Base-by-base conservation (phyloP, 371 early-diverging fungal genomes). In the Cladochytrium tenue region DNA sequence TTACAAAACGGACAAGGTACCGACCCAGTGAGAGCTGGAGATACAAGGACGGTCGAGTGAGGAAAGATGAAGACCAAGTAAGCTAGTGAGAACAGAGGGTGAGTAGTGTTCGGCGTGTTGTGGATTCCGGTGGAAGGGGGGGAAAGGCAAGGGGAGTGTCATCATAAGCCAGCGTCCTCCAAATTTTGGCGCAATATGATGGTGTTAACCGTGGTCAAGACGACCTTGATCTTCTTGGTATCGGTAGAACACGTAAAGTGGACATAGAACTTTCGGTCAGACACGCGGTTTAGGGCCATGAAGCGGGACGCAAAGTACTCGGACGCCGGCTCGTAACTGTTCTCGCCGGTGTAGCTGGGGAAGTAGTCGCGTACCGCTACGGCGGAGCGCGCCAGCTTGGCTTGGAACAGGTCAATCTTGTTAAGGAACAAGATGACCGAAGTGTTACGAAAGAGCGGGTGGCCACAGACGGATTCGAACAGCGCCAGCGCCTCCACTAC, bases 181-280 rank as follows among this genome's bases (percentile, higher is more conserved):
- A 62, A 50, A 23, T 50, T 51, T 27, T 10, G 62, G 55, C 67
- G 53, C 32, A 67, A 35, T 51, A 68, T 64, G 52, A 50, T 63
- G 35, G 58, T 57, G 53, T 71, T 72, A 58, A 76, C 71, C 5
- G 67, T 71, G 3, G 63, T 52, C 52, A 71, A 50, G 20, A 71
- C 66, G 10, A 60, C 58, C 30, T 63, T 56, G 23, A 97, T 95
- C 78, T 97, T 95, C 53, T 88, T 88, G 13, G 98, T 97, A 80
- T 97, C 98, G 2, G 97, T 97, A 2, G 97, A 96, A 74, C 96
- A 96, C 15, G 97, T 97, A 70, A 94, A 93, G 80, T 95, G 95
- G 56, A 94, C 62, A 72, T 80, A 80, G 56, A 80, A 75, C 60
- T 76, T 76, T 67, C 77, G 77, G 60, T 76, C 70, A 28, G 74